Base-by-base conservation (phyloP, 208 protist species). In the Trypanosomatidae sp. region DNA sequence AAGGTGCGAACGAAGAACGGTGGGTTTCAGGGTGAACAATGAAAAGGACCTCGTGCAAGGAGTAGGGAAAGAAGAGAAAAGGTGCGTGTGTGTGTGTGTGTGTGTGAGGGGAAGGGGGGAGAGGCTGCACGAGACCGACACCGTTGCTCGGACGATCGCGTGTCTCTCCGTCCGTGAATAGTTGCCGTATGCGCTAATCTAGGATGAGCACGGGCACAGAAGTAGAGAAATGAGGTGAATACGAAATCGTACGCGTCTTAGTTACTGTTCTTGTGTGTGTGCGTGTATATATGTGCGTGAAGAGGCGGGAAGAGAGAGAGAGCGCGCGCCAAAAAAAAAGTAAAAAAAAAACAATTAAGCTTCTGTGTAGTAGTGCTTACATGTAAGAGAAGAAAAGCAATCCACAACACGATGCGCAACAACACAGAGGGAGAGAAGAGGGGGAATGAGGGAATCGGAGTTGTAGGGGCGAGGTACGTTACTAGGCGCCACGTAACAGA, bases 281-380 rank as follows among this genome's bases (percentile, higher is more conserved):
- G 33, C 12, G 56, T 39, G 30, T 62, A 30, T 62, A n/a, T 50
- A 56, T 10, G 49, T 10, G 25, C 13, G 49, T n/a, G 28, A 28
- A 55, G 12, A 33, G 46, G 44, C 36, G 46, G 5, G 36, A 15
- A 49, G 6, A 41, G 33, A 25, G 25, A 66, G n/a, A 33, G n/a
- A 19, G n/a, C 36, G 36, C 36, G 36, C 36, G 36, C 49, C 49
- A 66, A 10, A 36, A 28, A 22, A 10, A 25, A 28, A 13, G 41
- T 25, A 25, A 64, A 33, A 36, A 30, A 39, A 22, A 15, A 43
- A 4, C 39, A 19, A 62, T 43, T 41, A 47, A 47, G 28, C 19
- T 17, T 56, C 65, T 53, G 19, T 39, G 1, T 39, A 71, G 66
- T 43, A 69, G 50, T 52, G 64, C 28, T 59, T 74, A 73, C 46